Evolutionary conservation across 306 rosid genomes (phyloP), one percentile per base, ranked within the genome.

Genomic region (Clitoria ternatea): DNA sequence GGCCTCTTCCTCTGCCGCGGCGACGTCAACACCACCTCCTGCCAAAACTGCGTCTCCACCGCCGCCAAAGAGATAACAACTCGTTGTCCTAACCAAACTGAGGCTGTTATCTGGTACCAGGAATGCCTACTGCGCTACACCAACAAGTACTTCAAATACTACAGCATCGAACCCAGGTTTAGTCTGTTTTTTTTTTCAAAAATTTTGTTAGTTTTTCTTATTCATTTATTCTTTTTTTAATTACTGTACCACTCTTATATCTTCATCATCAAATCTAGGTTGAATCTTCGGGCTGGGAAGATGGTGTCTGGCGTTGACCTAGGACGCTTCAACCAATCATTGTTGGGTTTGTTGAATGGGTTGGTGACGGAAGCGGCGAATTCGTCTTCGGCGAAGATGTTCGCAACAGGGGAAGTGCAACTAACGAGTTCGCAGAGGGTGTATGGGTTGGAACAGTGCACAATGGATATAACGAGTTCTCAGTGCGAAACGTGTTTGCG

Each of bases 1-100:
- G 82, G 87, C 29, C 43, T 57, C 17, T 83, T 80, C 69, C 81
- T 80, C 62, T 88, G 95, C 72, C 85, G 87, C 24, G 89, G 81
- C 3, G 91, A 88, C 18, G 35, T 72, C 19, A 9, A 32, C 49
- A 3, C 66, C 18, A 50, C 55, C 33, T 0, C 13, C 3, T 85
- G 89, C 2, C 61, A 23, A 13, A 50, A 55, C 1, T 88, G 89
- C 26, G 78, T 85, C 15, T 0, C 42, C 55, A 7, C 66, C 23
- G 86, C 88, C 0, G 50, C 80, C 29, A 0, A 15, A 3, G 10
- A 32, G 22, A 64, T 73, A 1, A 30, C 12, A 2, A 10, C 6
- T 0, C 72, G 7, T 1, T 84, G 91, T 11, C 86, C 85, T 0
- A 56, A 47, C 15, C 36, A 77, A 10, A 86, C 56, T 7, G 77